Conservation (phyloP, 352 stramenopile genomes). For the Peronospora belbahrii region DNA sequence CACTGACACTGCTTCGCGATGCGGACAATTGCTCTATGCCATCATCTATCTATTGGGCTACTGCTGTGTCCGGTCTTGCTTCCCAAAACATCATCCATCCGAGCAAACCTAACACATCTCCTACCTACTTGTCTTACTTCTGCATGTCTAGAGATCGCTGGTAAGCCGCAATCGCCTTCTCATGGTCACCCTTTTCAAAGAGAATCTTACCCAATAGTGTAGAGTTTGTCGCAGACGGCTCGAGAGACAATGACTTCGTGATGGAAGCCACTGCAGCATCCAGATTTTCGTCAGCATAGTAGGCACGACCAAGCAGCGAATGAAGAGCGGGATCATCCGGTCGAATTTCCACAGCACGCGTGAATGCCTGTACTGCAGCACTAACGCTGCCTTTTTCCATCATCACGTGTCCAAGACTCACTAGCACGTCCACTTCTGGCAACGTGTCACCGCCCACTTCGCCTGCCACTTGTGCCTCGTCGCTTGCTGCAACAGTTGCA, state of each 20-base stretch:
- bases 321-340: conserved; percentile 65
- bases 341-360: conserved; percentile 76
- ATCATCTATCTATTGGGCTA: conserved; percentile 21
- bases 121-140: conserved; percentile 30
- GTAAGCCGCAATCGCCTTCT: conserved; percentile 81
- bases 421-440: conserved; percentile 77
- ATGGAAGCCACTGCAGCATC: conserved; percentile 66
- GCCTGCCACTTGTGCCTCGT: conserved; percentile 15
- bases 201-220: conserved; percentile 82
- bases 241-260: conserved; percentile 52
- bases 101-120: conserved; percentile 15
- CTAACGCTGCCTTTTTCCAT: conserved; percentile 74
- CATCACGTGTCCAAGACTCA: conserved; percentile 75
- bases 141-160: conserved; percentile 77
- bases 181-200: conserved; percentile 83
- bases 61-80: conserved; percentile 4
- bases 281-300: conserved; percentile 80
- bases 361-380: conserved; percentile 73
- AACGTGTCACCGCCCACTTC: conserved; percentile 58
- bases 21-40: conserved; percentile 10
- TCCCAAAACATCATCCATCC: background rate
- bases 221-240: conserved; percentile 76
- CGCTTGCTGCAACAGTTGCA: conserved; percentile 3
- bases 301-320: conserved; percentile 70
- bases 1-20: conserved; percentile 1